A percentile compares a stretch with the other conserved stretches of the same genome.
Conservation (phyloP, 2,329 filamentous ascomycete genomes). For the Neocucurbitaria cava region DNA sequence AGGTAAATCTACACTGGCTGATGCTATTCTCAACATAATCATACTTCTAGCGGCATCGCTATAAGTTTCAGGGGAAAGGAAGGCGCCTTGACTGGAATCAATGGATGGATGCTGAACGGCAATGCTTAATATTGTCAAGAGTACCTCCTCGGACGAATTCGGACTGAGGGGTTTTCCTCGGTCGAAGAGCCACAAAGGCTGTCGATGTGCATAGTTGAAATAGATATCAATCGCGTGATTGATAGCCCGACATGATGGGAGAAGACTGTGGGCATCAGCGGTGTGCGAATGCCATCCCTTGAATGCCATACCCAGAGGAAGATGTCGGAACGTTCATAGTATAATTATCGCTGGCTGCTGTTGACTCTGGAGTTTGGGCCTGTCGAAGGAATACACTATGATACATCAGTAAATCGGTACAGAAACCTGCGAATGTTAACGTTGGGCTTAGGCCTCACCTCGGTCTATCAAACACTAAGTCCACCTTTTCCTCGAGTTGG, state of each 20-base stretch:
- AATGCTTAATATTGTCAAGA: constrained; percentile 1
- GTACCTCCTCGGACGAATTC: background rate
- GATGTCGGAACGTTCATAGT: background rate
- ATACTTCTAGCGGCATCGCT: constrained; percentile 2
- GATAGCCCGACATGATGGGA: background rate
- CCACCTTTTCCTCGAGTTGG: background rate
- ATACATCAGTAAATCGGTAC: background rate
- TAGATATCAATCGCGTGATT: background rate
- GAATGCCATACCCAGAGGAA: background rate
- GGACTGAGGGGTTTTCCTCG: background rate
- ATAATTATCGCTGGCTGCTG: background rate
- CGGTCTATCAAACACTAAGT: background rate
- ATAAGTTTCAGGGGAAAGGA: background rate
- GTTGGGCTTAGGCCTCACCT: background rate
- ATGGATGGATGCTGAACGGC: background rate
- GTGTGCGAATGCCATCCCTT: background rate
- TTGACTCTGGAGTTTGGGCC: background rate
- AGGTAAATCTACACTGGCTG: background rate
- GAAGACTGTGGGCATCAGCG: background rate
- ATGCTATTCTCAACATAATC: constrained; percentile 1
- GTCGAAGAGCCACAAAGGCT: constrained; percentile 1
- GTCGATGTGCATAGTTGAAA: background rate
- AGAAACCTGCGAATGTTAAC: background rate
- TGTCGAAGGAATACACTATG: background rate
- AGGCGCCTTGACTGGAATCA: background rate